These are phyloP conservation scores for Trametopsis cervina DNA, from an alignment of 768 basidiomycete species.

Conservation along the genomic window DNA sequence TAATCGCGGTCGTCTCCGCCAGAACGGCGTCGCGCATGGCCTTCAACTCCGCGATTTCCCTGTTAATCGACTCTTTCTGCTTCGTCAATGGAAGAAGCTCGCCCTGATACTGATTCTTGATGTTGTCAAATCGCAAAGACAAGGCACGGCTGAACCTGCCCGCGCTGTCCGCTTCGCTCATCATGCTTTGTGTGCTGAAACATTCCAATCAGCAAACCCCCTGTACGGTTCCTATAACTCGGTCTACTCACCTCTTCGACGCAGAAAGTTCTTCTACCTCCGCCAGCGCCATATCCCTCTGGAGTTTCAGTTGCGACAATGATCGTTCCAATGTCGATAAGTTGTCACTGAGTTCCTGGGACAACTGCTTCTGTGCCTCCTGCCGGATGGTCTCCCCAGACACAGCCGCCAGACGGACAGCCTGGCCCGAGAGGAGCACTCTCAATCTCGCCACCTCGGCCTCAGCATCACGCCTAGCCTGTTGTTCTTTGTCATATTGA, in stretches of 20 bases:
- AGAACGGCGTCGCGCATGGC: conserved; percentile 80
- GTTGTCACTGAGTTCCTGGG: conserved; percentile 70
- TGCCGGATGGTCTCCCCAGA: conserved; percentile 71
- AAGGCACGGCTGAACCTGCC: conserved; percentile 51
- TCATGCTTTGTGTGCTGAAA: conserved; percentile 14
- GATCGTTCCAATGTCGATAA: conserved; percentile 78
- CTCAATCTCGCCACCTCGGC: conserved; percentile 84
- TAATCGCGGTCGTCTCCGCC: conserved; percentile 88
- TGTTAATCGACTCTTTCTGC: conserved; percentile 68
- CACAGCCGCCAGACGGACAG: conserved; percentile 77
- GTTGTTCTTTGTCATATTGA: conserved; percentile 90
- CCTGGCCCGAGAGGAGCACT: conserved; percentile 85
- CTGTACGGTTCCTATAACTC: neutral
- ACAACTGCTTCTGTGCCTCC: conserved; percentile 72
- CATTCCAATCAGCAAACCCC: conserved; percentile 1
- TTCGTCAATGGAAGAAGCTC: conserved; percentile 82
- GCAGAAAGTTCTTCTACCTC: conserved; percentile 88
- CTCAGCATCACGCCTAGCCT: conserved; percentile 84
- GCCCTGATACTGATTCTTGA: conserved; percentile 82
- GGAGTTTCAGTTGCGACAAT: conserved; percentile 78
- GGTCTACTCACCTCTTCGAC: conserved; percentile 53
- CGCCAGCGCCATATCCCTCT: conserved; percentile 87
- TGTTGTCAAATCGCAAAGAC: conserved; percentile 76
- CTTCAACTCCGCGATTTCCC: conserved; percentile 84
- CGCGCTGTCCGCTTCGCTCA: conserved; percentile 16